Percentiles rank a stretch among this genome's conserved stretches.
Evolutionary conservation across 225 moss, liverwort and hornwort species (phyloP).

Genomic region (Pleurozium schreberi): DNA sequence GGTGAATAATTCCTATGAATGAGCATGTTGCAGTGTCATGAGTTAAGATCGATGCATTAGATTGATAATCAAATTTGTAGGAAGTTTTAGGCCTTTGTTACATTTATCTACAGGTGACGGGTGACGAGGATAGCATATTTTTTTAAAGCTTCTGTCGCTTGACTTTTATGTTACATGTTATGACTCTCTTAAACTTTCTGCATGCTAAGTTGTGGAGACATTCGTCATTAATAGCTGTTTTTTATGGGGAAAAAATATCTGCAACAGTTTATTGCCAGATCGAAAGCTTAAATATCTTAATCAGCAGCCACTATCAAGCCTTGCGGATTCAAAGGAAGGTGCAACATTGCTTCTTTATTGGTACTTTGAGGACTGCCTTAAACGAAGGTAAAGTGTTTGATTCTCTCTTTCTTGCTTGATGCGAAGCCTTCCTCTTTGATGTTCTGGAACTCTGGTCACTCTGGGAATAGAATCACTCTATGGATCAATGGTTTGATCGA

Average conservation of each 20-base stretch:
- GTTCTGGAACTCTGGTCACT: background rate
- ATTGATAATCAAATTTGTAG: background rate
- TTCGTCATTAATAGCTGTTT: background rate
- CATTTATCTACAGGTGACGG: background rate
- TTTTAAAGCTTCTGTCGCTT: background rate
- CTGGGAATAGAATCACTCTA: background rate
- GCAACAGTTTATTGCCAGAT: slow-evolving; percentile 78
- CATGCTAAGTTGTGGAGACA: background rate
- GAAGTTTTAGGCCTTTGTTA: background rate
- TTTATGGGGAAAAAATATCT: background rate
- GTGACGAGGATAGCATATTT: background rate
- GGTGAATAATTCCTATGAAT: slow-evolving; percentile 14
- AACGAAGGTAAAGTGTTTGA: slow-evolving; percentile 51
- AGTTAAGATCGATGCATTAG: background rate
- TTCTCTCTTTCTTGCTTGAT: background rate
- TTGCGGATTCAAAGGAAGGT: slow-evolving; percentile 66
- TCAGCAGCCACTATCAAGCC: slow-evolving; percentile 72
- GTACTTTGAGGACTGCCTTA: slow-evolving; percentile 94
- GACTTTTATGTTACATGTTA: background rate
- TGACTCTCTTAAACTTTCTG: background rate
- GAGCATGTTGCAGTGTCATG: background rate
- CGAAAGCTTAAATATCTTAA: slow-evolving; percentile 89
- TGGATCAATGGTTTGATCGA: background rate
- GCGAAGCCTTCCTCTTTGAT: background rate
- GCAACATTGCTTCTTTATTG: slow-evolving; percentile 62